Base-by-base conservation (phyloP, 108 stramenopile genomes). In the Mayamaea pseudoterrestris region DNA sequence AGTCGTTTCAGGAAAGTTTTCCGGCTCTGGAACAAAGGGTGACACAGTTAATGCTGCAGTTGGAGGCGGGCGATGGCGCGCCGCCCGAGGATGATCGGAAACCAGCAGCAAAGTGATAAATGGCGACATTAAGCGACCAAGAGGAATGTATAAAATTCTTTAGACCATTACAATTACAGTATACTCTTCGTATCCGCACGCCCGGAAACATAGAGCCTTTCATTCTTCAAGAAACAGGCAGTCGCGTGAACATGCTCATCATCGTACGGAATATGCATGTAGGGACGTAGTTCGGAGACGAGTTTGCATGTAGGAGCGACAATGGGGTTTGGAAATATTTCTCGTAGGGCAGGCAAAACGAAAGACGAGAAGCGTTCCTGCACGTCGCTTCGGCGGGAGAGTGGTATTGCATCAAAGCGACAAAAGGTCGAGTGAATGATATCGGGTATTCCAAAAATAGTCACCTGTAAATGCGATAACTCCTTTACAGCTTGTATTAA, bases 11-110 rank as follows among this genome's bases (percentile, higher is more conserved):
- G 31, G 47, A 65, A 50, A 53, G 75, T 6, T 56, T 83, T 2
- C 68, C 74, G 17, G 58, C 72, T 18, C 37, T 89, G 47, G 79
- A 89, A 62, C 69, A 81, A 30, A 73, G 74, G 55, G 60, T 83
- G 18, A 58, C 62, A 42, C 42, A 40, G 20, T 55, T 88, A 2
- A 88, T 88, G 74, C 48, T 75, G 36, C 73, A 83, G 35, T 49
- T 88, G 20, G 50, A 51, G 34, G 21, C 17, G 2, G 50, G 37
- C 13, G 12, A 13, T 47, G 6, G 29, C 31, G 26, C 47, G 20
- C 32, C n/a, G n/a, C n/a, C n/a, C n/a, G n/a, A n/a, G n/a, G n/a
- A n/a, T n/a, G n/a, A n/a, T n/a, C n/a, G n/a, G n/a, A n/a, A n/a
- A n/a, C n/a, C n/a, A n/a, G n/a, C n/a, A n/a, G n/a, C n/a, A n/a